Conservation (phyloP, 352 stramenopile species). For the Globisporangium middletonii region DNA sequence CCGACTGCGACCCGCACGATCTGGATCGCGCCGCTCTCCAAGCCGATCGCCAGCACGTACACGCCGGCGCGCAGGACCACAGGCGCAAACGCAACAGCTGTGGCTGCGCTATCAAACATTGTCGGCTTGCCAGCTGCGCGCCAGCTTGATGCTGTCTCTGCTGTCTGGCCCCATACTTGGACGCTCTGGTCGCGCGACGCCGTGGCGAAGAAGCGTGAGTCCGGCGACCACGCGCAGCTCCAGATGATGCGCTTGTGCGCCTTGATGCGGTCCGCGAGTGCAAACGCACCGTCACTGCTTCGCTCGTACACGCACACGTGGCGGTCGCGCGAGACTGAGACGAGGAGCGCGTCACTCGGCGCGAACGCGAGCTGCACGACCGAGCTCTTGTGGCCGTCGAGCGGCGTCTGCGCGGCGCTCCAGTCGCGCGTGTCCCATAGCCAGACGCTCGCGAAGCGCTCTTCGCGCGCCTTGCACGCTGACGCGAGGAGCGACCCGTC, state of each 20-base stretch:
- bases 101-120: too few species aligned
- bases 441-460: constrained; percentile 52
- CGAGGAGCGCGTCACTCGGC: constrained; percentile 43
- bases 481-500: constrained; percentile 50
- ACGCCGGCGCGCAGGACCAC: too few species aligned
- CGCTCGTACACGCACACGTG: constrained; percentile 64
- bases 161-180: too few species aligned
- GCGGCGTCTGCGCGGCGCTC: constrained; percentile 31
- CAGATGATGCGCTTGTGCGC: constrained; percentile 78
- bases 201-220: constrained; percentile 45
- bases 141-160: too few species aligned
- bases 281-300: constrained; percentile 15
- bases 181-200: constrained; percentile 38
- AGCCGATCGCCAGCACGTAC: too few species aligned
- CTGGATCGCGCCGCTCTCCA: too few species aligned
- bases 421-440: constrained; percentile 61
- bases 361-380: constrained; percentile 76
- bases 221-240: constrained; percentile 66
- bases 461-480: constrained; percentile 70
- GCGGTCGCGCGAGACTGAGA: constrained; percentile 70
- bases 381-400: constrained; percentile 72
- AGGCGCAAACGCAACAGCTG: too few species aligned
- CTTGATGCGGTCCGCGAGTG: constrained; percentile 42
- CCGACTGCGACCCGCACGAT: too few species aligned
- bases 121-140: too few species aligned